Evolutionary conservation across 306 rosid species (phyloP).

Genomic region (Elaeagnus macrophylla): DNA sequence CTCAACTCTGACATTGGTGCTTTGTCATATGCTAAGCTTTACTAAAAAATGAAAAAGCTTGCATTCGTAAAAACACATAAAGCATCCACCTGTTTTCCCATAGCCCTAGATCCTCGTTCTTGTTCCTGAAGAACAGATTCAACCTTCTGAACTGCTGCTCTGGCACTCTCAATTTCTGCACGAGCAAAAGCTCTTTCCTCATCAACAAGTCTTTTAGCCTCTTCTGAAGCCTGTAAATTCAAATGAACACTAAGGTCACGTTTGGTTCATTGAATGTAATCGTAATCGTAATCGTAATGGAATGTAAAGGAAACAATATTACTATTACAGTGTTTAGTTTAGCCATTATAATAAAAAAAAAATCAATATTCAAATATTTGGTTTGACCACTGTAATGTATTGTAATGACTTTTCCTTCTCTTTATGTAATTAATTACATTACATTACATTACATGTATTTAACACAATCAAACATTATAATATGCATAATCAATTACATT

Average conservation of each 20-base stretch:
- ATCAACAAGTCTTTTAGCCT: conserved; percentile 79
- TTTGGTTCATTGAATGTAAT: too few species aligned
- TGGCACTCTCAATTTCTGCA: conserved; percentile 81
- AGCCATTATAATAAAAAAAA: too few species aligned
- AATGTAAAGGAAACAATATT: not conserved
- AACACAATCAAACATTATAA: too few species aligned
- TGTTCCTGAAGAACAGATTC: conserved; percentile 84
- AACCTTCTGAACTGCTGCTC: conserved; percentile 88
- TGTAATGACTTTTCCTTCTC: too few species aligned
- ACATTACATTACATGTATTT: too few species aligned
- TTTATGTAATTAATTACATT: too few species aligned
- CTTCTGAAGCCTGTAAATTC: conserved; percentile 76
- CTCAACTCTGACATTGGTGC: too few species aligned
- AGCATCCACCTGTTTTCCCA: conserved; percentile 68
- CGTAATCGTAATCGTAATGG: too few species aligned
- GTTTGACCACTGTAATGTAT: too few species aligned
- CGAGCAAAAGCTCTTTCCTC: conserved; percentile 96
- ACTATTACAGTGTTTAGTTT: too few species aligned
- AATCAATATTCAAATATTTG: too few species aligned
- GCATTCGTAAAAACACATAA: conserved; percentile 2
- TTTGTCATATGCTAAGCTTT: not conserved
- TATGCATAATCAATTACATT: too few species aligned
- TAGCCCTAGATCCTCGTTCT: conserved; percentile 51
- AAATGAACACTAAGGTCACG: conserved; percentile 18
- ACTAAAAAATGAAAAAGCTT: not conserved